Conservation (phyloP, 73 alveolate genomes). For the Durusdinium trenchii region DNA sequence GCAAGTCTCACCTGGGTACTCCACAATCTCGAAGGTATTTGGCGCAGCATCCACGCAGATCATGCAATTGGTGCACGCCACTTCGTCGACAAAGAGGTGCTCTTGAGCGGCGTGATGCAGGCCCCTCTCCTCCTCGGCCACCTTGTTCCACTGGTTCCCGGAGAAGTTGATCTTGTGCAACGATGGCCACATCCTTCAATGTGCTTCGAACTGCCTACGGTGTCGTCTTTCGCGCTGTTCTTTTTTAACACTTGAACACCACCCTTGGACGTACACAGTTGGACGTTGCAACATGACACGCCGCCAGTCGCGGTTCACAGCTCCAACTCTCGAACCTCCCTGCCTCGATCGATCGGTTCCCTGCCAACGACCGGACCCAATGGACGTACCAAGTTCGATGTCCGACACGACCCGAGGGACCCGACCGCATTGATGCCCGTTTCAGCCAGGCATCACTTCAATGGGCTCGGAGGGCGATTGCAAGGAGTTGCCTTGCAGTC, state of each 20-base stretch:
- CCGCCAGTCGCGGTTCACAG: too few species aligned
- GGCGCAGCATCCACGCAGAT: conserved; percentile 79
- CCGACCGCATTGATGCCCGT: background rate
- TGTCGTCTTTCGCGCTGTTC: too few species aligned
- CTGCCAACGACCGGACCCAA: too few species aligned
- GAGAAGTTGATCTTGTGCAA: background rate
- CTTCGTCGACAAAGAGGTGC: conserved; percentile 61
- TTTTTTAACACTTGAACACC: too few species aligned
- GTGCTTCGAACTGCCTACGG: too few species aligned
- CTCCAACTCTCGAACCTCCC: too few species aligned
- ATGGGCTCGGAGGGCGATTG: conserved; percentile 5
- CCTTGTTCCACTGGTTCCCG: conserved; percentile 4
- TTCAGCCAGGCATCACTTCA: background rate
- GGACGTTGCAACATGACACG: too few species aligned
- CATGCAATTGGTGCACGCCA: conserved; percentile 61
- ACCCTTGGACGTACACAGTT: too few species aligned
- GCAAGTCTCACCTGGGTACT: too few species aligned
- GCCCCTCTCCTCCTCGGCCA: conserved; percentile 50
- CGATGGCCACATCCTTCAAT: conserved; percentile 17
- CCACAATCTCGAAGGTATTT: conserved; percentile 51
- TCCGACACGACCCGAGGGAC: too few species aligned
- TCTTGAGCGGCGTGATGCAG: conserved; percentile 53
- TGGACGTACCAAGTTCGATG: too few species aligned
- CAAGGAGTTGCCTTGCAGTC: conserved; percentile 27
- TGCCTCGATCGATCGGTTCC: too few species aligned